A percentile compares a stretch with the other conserved stretches of the same genome.
Conservation (phyloP, 208 protist genomes). For the Balamuthia mandrillaris region DNA sequence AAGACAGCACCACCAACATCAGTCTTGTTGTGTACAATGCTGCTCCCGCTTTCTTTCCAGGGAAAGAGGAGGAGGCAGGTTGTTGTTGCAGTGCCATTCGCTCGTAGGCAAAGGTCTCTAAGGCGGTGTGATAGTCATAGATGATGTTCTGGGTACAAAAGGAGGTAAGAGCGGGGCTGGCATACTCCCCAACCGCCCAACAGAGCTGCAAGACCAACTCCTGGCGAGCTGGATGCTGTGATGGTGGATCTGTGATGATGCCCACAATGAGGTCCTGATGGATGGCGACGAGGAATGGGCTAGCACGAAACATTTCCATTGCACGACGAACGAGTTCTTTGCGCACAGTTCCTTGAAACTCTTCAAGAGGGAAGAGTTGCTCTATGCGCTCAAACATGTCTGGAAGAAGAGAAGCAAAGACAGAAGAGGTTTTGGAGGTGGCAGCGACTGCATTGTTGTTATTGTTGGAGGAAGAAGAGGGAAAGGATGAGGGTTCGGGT, state of each 20-base stretch:
- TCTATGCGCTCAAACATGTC: slow-evolving; percentile 19
- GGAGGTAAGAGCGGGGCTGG: neutral
- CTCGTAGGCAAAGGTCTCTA: slow-evolving; percentile 46
- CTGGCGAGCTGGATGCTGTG: neutral
- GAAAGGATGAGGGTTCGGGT: neutral
- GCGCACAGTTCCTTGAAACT: slow-evolving; percentile 3
- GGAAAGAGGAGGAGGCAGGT: neutral
- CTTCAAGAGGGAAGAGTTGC: slow-evolving; percentile 44
- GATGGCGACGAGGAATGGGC: slow-evolving; percentile 12
- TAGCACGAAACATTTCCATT: slow-evolving; percentile 27
- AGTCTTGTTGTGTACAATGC: neutral
- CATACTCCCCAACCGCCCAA: slow-evolving; percentile 44
- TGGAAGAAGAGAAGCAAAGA: neutral
- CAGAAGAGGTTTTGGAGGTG: neutral
- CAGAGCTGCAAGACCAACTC: slow-evolving; percentile 27
- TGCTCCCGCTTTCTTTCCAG: neutral
- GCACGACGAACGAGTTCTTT: slow-evolving; percentile 40
- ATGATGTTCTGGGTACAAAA: neutral
- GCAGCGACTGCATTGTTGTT: no score
- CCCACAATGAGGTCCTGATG: slow-evolving; percentile 28
- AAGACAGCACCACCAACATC: neutral
- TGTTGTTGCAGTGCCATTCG: slow-evolving; percentile 23
- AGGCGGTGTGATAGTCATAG: slow-evolving; percentile 44
- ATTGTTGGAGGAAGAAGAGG: no score
- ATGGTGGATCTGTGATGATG: no score